Base-by-base conservation (phyloP, 352 stramenopile genomes). In the Phytophthora uliginosa region DNA sequence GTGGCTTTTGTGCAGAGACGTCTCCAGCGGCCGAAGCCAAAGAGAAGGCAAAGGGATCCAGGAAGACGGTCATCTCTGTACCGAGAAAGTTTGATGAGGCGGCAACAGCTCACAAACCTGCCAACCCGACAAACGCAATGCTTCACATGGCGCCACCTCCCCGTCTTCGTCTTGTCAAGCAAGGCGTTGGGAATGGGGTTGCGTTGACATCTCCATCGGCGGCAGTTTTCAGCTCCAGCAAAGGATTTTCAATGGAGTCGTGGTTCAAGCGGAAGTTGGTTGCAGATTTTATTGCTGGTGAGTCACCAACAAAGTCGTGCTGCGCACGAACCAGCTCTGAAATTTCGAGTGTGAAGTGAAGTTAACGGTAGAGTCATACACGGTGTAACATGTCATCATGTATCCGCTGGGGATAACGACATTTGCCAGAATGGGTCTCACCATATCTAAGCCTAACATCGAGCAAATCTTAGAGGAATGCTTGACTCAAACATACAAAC, bases 161-260 rank as follows among this genome's bases (percentile, higher is more conserved):
- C 54, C 26, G 31, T 13, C 51, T 66, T 61, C 12, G 18, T 20
- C 8, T 57, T 15, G 18, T 22, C 17, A 50, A 8, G 15, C 18
- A 22, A n/a, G 26, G 20, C 34, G 20, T 45, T 56, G 56, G 42
- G 15, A 26, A 28, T 48, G 33, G 47, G 2, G 45, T 45, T 33
- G n/a, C 62, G 12, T 42, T 78, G 12, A 3, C 62, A 59, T 63
- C 62, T 61, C 56, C 65, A 24, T 69, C 66, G 2, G 67, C 61
- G 18, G 33, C 57, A 36, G 59, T 76, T 6, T 82, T 85, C 26
- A 79, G 61, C 71, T 85, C 81, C 15, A 88, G 76, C 47, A 52
- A 75, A 22, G 60, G 63, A 3, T 88, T 88, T 68, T 85, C 81
- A 22, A 76, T 88, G 45, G 42, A 63, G 26, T 69, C 52, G 22